A percentile compares a stretch with the other conserved stretches of the same genome.
Conservation (phyloP, 352 stramenopile species). For the Phytophthora sojae region DNA sequence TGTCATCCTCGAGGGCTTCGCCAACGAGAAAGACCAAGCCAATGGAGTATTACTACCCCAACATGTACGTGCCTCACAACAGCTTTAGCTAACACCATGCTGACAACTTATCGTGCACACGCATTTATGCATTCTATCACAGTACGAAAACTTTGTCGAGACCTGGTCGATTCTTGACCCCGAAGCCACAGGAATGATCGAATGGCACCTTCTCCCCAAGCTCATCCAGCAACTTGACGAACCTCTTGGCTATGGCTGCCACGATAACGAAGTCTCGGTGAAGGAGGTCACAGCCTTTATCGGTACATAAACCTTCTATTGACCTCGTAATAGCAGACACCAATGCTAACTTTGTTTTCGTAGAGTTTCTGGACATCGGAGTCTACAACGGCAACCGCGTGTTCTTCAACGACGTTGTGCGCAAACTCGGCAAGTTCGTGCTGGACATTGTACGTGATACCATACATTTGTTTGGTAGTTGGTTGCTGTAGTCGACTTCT, state of each 20-base stretch:
- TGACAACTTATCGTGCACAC: not conserved
- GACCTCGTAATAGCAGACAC: not conserved
- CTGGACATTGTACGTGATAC: conserved; percentile 53
- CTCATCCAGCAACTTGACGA: conserved; percentile 73
- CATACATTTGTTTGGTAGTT: conserved; percentile 9
- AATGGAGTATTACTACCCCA: conserved; percentile 47
- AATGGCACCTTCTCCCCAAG: conserved; percentile 64
- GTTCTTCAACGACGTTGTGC: conserved; percentile 64
- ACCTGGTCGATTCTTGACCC: too few species aligned
- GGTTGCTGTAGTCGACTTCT: not conserved
- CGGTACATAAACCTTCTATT: conserved; percentile 32
- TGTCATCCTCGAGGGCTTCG: conserved; percentile 87
- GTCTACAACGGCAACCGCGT: conserved; percentile 66
- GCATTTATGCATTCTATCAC: not conserved
- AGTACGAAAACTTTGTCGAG: conserved; percentile 41
- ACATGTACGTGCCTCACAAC: conserved; percentile 34
- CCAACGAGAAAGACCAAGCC: conserved; percentile 76
- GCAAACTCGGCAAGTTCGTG: conserved; percentile 71
- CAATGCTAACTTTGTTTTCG: not conserved
- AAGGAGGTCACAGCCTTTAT: conserved; percentile 69
- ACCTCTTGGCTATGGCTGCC: conserved; percentile 67
- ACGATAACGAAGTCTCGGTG: conserved; percentile 45
- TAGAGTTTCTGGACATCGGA: conserved; percentile 52
- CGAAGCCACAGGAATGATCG: conserved; percentile 77
- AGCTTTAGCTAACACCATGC: not conserved